phyloP scores from a whole-genome alignment of 306 rosid genomes.

The Pachyrhizus erosus region DNA sequence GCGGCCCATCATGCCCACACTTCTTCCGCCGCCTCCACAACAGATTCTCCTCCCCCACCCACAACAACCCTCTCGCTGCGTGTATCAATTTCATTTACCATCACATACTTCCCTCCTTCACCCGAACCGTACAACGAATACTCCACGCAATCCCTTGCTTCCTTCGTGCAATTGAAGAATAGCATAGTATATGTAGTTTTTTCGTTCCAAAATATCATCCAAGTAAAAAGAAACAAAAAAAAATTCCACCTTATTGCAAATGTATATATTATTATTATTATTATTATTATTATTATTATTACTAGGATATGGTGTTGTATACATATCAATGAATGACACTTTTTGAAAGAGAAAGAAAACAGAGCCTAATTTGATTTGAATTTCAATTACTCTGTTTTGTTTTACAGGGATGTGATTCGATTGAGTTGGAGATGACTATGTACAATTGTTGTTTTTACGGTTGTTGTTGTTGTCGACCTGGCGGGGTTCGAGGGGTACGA shows the following conservation, averaged over 20 bases:
- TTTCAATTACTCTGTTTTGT: not conserved
- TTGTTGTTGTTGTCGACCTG: not conserved
- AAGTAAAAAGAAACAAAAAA: not conserved
- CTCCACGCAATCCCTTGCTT: conserved; percentile 23
- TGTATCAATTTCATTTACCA: conserved; percentile 20
- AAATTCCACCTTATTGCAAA: not conserved
- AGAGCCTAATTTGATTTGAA: not conserved
- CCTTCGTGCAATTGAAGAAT: not conserved
- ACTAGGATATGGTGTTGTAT: not conserved
- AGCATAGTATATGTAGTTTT: not conserved
- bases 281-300: not conserved
- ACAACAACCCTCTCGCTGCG: conserved; percentile 11
- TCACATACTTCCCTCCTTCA: conserved; percentile 10
- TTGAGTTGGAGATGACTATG: not conserved
- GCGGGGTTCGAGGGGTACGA: conserved; percentile 37
- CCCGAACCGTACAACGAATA: conserved; percentile 1
- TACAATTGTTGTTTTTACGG: conserved; percentile 3
- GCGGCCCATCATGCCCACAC: conserved; percentile 23
- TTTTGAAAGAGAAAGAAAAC: not conserved
- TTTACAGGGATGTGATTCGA: not conserved
- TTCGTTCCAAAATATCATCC: not conserved
- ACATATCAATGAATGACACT: not conserved
- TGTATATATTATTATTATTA: not conserved
- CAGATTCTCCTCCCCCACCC: not conserved
- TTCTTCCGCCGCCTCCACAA: conserved; percentile 30